Percentiles rank a stretch among this genome's conserved stretches.
Evolutionary conservation across 768 basidiomycete genomes (phyloP).

Genomic region (Russula abietina): DNA sequence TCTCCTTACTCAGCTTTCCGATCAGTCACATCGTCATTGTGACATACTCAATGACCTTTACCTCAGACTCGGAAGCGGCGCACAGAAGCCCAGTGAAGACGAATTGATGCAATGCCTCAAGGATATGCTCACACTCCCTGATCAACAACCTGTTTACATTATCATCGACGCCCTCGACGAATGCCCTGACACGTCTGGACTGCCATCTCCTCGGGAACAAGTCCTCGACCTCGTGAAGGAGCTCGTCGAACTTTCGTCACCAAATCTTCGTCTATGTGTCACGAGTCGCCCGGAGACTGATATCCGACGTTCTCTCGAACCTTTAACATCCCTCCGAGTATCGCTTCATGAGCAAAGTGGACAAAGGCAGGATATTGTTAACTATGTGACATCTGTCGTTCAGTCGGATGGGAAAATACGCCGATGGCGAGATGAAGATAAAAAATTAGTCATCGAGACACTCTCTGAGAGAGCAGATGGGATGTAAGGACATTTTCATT

Average conservation of each 20-base stretch:
- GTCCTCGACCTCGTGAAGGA: neutral
- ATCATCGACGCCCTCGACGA: neutral
- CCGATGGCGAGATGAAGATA: neutral
- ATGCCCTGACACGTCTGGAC: neutral
- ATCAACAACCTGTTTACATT: neutral
- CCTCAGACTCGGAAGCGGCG: neutral
- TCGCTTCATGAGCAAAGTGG: constrained; percentile 1
- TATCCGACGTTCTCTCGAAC: neutral
- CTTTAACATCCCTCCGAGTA: neutral
- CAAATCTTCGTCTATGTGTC: constrained; percentile 1
- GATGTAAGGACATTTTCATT: neutral
- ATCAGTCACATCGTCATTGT: neutral
- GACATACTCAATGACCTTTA: neutral
- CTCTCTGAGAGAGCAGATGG: constrained; percentile 2
- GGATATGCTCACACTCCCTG: neutral
- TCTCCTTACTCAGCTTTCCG: neutral
- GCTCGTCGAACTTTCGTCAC: neutral
- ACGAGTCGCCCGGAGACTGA: constrained; percentile 2
- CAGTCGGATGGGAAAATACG: neutral
- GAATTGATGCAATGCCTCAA: neutral
- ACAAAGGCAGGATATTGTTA: neutral
- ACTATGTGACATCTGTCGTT: neutral
- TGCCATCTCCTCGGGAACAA: neutral
- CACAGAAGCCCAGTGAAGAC: neutral
- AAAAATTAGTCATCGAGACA: neutral